Percentiles rank a stretch among this genome's conserved stretches.
These are phyloP conservation scores for Cordyceps cicadae DNA, from an alignment of 2,329 filamentous ascomycete species.

Conservation along the genomic window DNA sequence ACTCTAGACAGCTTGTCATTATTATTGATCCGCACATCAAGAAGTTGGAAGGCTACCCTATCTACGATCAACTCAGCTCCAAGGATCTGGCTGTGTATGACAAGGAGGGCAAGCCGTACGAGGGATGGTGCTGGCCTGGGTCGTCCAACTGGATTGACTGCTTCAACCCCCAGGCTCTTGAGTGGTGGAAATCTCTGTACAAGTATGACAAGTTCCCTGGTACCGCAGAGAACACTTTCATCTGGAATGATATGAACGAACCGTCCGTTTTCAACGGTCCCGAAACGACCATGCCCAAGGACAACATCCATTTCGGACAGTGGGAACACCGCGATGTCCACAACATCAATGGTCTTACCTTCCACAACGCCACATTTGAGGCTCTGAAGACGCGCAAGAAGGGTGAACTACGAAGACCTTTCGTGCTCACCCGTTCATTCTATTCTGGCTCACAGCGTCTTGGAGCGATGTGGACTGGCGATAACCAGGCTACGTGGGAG, in stretches of 20 bases:
- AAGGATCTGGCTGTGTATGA: conserved; percentile 80
- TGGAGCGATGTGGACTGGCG: conserved; percentile 97
- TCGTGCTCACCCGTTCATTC: conserved; percentile 87
- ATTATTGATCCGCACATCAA: conserved; percentile 99
- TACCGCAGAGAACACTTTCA: conserved; percentile 75
- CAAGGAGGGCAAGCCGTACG: conserved; percentile 82
- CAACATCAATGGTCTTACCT: conserved; percentile 91
- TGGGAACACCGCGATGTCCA: conserved; percentile 98
- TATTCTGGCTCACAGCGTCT: conserved; percentile 83
- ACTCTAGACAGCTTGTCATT: conserved; percentile 81
- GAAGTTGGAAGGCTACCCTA: conserved; percentile 68
- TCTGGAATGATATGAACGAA: conserved; percentile 99
- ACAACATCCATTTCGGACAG: conserved; percentile 81
- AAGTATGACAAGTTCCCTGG: conserved; percentile 83
- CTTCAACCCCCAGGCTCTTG: conserved; percentile 84
- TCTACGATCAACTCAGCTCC: conserved; percentile 73
- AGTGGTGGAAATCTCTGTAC: conserved; percentile 89
- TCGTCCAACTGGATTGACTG: conserved; percentile 94
- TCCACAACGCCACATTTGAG: conserved; percentile 88
- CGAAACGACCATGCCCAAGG: conserved; percentile 97
- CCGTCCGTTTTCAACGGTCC: conserved; percentile 98
- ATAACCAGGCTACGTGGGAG: conserved; percentile 90
- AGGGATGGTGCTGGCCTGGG: conserved; percentile 98
- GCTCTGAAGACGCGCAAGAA: conserved; percentile 78
- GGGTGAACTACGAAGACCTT: conserved; percentile 76